Base-by-base conservation (phyloP, 2,329 filamentous ascomycete genomes). In the Cryphonectria parasitica region DNA sequence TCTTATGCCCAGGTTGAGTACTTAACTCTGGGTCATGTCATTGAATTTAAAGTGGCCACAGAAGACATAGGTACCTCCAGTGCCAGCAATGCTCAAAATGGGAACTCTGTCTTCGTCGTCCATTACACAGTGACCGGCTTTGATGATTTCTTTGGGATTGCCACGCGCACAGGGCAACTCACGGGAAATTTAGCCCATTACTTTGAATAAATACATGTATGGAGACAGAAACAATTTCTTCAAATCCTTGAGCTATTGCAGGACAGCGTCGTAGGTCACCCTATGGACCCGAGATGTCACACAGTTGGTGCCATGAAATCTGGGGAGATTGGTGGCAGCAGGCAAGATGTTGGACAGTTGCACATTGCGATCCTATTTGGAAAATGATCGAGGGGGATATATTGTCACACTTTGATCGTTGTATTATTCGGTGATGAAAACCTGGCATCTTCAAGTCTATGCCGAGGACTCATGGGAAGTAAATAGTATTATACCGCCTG, bases 391-490 rank as follows among this genome's bases (percentile, higher is more conserved):
- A 15, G 75, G 88, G 7, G 82, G 41, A 19, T 62, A 41, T 3
- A 41, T 86, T 25, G 74, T 89, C 28, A 84, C 85, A 52, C 87
- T 91, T 79, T 93, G 89, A 89, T 80, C 91, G 25, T 88, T 82
- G 89, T 64, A 80, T 91, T 31, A 34, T 34, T 6, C 6, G 5
- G 82, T 84, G 0, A 82, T 86, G 58, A 82, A 85, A 69, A 86
- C 84, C 19, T 82, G 89, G 71, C 80, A 83, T 52, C 78, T 0
- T 78, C 88, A 6, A 82, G 81, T 76, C 78, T 86, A 72, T 82
- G 81, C 8, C 6, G 19, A 45, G 43, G 17, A 45, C 17, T 22
- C 36, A 45, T 17, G 5, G 17, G 17, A 6, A 19, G 19, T 17
- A 0, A 17, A 22, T 6, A 45, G 4, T 45, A 45, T 22, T 22